These are phyloP conservation scores for Puccinia novopanici DNA, from an alignment of 1,284 basidiomycete species.

Conservation along the genomic window DNA sequence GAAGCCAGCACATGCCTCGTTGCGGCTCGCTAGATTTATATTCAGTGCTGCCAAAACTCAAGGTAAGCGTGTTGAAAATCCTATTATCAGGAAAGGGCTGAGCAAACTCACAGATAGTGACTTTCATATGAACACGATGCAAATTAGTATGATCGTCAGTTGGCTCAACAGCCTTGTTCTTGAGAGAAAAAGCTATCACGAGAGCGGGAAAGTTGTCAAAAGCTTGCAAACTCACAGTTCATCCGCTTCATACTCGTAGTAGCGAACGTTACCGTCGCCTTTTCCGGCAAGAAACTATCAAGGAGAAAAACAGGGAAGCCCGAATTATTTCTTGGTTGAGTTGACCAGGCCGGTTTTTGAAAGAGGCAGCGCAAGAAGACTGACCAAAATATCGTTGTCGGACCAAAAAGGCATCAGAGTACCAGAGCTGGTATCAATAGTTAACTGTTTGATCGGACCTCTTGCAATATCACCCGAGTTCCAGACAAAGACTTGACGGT, in stretches of 20 bases:
- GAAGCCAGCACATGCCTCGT: slow-evolving; percentile 93
- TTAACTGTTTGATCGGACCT: slow-evolving; percentile 69
- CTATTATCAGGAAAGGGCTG: not conserved
- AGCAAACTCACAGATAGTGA: slow-evolving; percentile 64
- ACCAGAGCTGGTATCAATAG: slow-evolving; percentile 83
- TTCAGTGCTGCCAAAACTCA: slow-evolving; percentile 64
- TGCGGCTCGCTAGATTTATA: slow-evolving; percentile 89
- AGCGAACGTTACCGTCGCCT: slow-evolving; percentile 86
- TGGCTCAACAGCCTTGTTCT: not conserved
- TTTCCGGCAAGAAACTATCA: slow-evolving; percentile 82
- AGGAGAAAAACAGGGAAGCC: slow-evolving; percentile 8
- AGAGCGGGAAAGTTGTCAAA: not conserved
- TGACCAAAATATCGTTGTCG: slow-evolving; percentile 71
- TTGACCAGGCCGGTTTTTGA: not conserved
- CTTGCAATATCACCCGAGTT: slow-evolving; percentile 73
- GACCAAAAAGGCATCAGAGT: slow-evolving; percentile 97
- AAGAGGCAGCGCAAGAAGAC: slow-evolving; percentile 23
- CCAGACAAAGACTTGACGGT: slow-evolving; percentile 85
- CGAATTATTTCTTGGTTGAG: not conserved
- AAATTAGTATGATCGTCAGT: not conserved
- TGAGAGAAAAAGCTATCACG: not conserved
- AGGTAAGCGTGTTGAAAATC: slow-evolving; percentile 51
- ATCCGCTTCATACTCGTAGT: slow-evolving; percentile 92
- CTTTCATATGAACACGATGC: not conserved
- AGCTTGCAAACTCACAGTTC: slow-evolving; percentile 64